Base-by-base conservation (phyloP, 495 filamentous ascomycete species). In the Amorphotheca resinae region DNA sequence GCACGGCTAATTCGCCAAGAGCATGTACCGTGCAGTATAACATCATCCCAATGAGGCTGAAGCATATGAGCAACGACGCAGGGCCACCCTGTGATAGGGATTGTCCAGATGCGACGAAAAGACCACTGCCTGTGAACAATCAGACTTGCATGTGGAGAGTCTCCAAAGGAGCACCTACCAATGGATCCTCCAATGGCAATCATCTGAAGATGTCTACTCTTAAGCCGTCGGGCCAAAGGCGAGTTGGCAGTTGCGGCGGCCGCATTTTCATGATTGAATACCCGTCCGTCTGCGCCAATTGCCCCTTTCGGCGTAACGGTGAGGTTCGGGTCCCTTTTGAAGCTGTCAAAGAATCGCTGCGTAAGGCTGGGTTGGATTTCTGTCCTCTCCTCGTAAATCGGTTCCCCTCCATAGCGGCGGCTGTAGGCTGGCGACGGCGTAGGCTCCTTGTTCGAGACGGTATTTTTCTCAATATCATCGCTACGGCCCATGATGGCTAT, bases 151-250 rank as follows among this genome's bases (percentile, higher is more conserved):
- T 26, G 25, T 9, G 36, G 9, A 22, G 3, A 8, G 20, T 88
- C 87, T 50, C 87, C 87, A 15, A 31, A 22, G 7, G 31, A 31
- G 25, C 50, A 41, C 67, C 37, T 75, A 80, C 89, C 89, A 50
- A 98, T 95, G 1, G 84, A 89, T 26, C 91, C 91, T 48, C 87
- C 87, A 51, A 95, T 93, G 5, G 88, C 88, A 67, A 95, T 94
- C 87, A 95, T 94, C 68, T 94, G 87, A 49, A 95, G 58, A 67
- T 95, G 88, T 31, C 87, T 71, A 12, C 80, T 77, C 61, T 93
- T 91, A 39, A 95, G 59, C 51, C 72, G 72, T 45, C 91, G 67
- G 38, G 80, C 73, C 22, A 98, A 69, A 12, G 79, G 79, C 15
- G 86, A 82, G 38, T 75, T 68, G 0, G 89, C 87, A 0, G 88